These are phyloP conservation scores for Hansfordia pulvinata DNA, from an alignment of 2,329 filamentous ascomycete species.

Conservation along the genomic window DNA sequence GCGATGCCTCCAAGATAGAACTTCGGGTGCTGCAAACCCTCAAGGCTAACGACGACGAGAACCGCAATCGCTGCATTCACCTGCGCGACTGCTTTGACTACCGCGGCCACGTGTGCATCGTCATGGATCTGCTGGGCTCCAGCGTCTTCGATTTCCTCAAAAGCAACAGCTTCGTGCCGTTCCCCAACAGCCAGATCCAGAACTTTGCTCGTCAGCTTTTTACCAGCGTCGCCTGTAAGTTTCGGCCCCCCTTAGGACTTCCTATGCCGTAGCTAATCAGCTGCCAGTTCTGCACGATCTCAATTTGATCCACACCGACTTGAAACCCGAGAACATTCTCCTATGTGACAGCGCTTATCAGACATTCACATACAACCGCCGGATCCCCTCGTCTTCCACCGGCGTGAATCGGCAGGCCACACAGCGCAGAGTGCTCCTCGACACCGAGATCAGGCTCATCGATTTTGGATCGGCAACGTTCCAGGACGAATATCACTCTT, in stretches of 20 bases:
- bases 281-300: conserved; percentile 78
- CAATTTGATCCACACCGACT: conserved; percentile 85
- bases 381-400: conserved; percentile 53
- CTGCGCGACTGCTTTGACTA: conserved; percentile 95
- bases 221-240: conserved; percentile 94
- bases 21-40: conserved; percentile 84
- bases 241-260: background rate
- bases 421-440: conserved; percentile 49
- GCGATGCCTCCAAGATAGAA: conserved; percentile 91
- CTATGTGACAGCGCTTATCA: conserved; percentile 52
- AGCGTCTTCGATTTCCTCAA: conserved; percentile 99
- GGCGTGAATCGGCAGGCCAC: conserved; percentile 46
- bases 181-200: conserved; percentile 97
- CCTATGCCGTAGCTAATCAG: conserved; percentile 8
- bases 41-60: conserved; percentile 79
- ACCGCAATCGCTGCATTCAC: conserved; percentile 94
- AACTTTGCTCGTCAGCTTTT: conserved; percentile 91
- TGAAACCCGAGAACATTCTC: conserved; percentile 60
- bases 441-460: conserved; percentile 57
- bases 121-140: conserved; percentile 69
- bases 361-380: conserved; percentile 57
- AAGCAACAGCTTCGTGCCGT: conserved; percentile 86
- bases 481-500: conserved; percentile 60
- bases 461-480: conserved; percentile 63
- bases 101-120: conserved; percentile 86